Percentiles rank a stretch among this genome's conserved stretches.
These are phyloP conservation scores for Microthlaspi erraticum DNA, from an alignment of 345 rosid genomes.

Conservation along the genomic window DNA sequence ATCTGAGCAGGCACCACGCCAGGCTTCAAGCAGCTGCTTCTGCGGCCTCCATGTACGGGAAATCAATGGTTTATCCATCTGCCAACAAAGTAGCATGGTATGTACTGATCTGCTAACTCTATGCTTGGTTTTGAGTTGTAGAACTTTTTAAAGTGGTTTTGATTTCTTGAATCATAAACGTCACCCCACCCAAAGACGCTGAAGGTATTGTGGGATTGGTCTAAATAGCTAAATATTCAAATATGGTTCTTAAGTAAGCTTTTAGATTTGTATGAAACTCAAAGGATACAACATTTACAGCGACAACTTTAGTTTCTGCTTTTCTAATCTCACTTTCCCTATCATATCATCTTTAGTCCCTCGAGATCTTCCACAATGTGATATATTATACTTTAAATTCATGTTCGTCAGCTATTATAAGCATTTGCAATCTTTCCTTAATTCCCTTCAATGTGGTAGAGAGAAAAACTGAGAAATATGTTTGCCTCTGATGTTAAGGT, in stretches of 20 bases:
- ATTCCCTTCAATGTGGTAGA: constrained; percentile 4
- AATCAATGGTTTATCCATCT: constrained; percentile 87
- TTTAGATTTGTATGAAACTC: neutral
- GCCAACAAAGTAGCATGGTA: constrained; percentile 76
- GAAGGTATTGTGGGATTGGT: neutral
- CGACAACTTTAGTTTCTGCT: constrained; percentile 4
- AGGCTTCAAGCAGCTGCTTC: constrained; percentile 91
- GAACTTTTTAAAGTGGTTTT: constrained; percentile 4
- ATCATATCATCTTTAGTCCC: neutral
- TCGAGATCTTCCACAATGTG: neutral
- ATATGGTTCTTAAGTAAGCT: neutral
- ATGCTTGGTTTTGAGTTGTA: constrained; percentile 1
- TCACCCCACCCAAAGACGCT: constrained; percentile 10
- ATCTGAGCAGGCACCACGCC: constrained; percentile 67
- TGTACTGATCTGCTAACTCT: constrained; percentile 32
- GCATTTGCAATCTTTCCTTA: neutral
- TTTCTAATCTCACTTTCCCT: neutral
- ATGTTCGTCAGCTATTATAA: constrained; percentile 1
- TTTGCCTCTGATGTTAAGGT: constrained; percentile 26
- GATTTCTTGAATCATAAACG: constrained; percentile 5
- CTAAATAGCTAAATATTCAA: neutral
- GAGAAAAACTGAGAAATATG: constrained; percentile 10
- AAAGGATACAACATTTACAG: neutral
- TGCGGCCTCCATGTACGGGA: constrained; percentile 89
- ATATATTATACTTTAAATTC: neutral